Percentiles rank a stretch among this genome's conserved stretches.
Evolutionary conservation across 306 rosid species (phyloP).

Genomic region (Prunus mira): DNA sequence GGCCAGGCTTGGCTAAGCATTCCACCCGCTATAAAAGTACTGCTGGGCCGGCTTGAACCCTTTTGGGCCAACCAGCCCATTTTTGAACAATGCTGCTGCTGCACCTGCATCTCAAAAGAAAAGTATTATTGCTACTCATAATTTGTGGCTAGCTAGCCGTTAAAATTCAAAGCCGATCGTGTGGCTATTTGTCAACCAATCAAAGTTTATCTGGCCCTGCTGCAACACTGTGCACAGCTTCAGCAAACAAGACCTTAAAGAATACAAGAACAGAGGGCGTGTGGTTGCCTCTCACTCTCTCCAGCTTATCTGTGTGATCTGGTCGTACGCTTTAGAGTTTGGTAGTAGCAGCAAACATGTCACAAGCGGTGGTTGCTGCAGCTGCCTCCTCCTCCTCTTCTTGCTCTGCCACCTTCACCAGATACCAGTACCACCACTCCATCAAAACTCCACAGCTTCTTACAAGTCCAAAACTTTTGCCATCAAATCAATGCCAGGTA

Average conservation of each 20-base stretch:
- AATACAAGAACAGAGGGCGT: not conserved
- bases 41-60: not conserved
- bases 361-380: conserved; percentile 56
- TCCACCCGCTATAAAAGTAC: not conserved
- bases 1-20: not conserved
- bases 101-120: no score
- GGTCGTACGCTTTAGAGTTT: not conserved
- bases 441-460: conserved; percentile 32
- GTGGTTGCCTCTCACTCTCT: not conserved
- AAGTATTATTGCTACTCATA: no score
- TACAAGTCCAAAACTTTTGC: conserved; percentile 32
- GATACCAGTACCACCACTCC: conserved; percentile 26
- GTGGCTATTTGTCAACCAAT: conserved; percentile 34
- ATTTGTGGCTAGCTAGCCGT: not conserved
- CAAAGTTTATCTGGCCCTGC: conserved; percentile 29
- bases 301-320: conserved; percentile 3
- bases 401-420: conserved; percentile 49
- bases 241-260: not conserved
- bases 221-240: conserved; percentile 9
- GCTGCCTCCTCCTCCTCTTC: conserved; percentile 39
- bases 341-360: conserved; percentile 36
- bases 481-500: conserved; percentile 47
- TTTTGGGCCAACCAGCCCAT: not conserved
- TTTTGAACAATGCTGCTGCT: not conserved
- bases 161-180: conserved; percentile 3